Evolutionary conservation across 495 filamentous ascomycete species (phyloP).

Genomic region (Paragyromitra xinjiangensis): DNA sequence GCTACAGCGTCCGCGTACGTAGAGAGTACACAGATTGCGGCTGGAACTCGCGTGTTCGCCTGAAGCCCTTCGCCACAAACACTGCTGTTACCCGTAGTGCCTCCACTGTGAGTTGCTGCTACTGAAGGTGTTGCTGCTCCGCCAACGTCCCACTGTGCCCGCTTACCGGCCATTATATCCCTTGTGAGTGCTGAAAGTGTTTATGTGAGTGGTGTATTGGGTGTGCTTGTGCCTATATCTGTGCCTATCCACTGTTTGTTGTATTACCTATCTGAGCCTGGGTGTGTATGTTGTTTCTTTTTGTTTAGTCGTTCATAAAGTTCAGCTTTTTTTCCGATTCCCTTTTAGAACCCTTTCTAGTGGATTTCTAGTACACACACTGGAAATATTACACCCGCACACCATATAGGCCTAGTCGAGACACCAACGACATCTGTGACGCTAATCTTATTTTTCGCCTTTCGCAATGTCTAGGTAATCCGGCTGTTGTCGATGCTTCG

Average conservation of each 20-base stretch:
- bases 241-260: conserved; percentile 27
- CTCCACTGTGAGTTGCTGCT: conserved; percentile 28
- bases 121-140: conserved; percentile 41
- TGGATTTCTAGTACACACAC: conserved; percentile 46
- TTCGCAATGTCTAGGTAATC: conserved; percentile 55
- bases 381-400: conserved; percentile 42
- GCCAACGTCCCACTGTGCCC: conserved; percentile 37
- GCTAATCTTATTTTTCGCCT: conserved; percentile 54
- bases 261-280: conserved; percentile 41
- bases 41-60: conserved; percentile 53
- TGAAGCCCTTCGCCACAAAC: conserved; percentile 48
- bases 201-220: conserved; percentile 48
- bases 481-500: conserved; percentile 54
- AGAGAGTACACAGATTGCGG: conserved; percentile 51
- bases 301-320: conserved; percentile 52
- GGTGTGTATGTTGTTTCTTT: conserved; percentile 44
- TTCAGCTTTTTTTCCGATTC: conserved; percentile 49
- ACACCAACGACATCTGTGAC: conserved; percentile 52
- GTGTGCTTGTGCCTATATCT: conserved; percentile 26
- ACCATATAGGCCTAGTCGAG: conserved; percentile 47
- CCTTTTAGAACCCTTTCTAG: conserved; percentile 44
- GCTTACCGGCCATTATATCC: conserved; percentile 51
- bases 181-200: conserved; percentile 50
- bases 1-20: conserved; percentile 46
- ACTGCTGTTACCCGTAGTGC: conserved; percentile 39